Conservation (phyloP, 1,139 yeast genomes). For the Kodamaea derodonti region DNA sequence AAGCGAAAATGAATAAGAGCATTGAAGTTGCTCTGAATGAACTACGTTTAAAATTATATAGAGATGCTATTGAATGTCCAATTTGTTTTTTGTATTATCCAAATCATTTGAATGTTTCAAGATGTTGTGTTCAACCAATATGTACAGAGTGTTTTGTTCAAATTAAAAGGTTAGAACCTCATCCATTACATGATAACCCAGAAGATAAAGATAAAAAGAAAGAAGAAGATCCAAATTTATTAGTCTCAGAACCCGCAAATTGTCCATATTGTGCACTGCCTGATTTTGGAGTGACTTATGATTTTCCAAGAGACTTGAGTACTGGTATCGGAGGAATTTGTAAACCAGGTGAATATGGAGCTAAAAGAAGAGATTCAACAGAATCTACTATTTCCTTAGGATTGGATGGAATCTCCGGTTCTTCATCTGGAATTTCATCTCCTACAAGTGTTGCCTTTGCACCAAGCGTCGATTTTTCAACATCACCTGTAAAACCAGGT, state of each 20-base stretch:
- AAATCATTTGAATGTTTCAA: constrained; percentile 67
- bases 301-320: constrained; percentile 52
- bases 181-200: constrained; percentile 75
- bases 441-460: constrained; percentile 1
- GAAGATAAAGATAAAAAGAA: constrained; percentile 18
- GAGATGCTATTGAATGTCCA: constrained; percentile 79
- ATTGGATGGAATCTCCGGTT: neutral
- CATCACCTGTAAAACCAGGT: constrained; percentile 3
- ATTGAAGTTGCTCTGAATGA: constrained; percentile 26
- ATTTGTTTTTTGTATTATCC: constrained; percentile 91
- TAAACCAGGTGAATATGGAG: constrained; percentile 10
- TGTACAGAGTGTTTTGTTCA: constrained; percentile 98
- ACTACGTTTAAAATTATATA: constrained; percentile 47
- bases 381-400: constrained; percentile 10
- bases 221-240: constrained; percentile 48
- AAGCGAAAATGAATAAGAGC: constrained; percentile 28
- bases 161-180: constrained; percentile 91
- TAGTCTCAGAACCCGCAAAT: constrained; percentile 81
- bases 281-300: constrained; percentile 80
- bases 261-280: constrained; percentile 94
- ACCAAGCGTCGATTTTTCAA: neutral
- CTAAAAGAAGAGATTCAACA: neutral
- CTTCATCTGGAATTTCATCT: neutral
- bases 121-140: constrained; percentile 91
- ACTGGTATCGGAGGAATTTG: constrained; percentile 51